A percentile compares a stretch with the other conserved stretches of the same genome.
Conservation (phyloP, 2,329 filamentous ascomycete species). For the Trichoderma sp. region DNA sequence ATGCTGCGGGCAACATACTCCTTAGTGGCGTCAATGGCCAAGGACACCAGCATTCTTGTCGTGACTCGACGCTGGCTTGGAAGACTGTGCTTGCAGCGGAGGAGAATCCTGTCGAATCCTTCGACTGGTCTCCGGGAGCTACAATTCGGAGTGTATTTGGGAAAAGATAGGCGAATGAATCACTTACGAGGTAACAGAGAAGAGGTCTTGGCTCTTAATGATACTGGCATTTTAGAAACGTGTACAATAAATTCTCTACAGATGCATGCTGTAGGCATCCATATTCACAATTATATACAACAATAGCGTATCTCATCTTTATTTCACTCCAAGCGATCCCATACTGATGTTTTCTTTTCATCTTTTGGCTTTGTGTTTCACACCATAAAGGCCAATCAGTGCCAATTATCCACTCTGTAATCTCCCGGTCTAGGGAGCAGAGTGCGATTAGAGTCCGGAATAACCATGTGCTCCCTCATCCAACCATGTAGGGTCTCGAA, state of each 20-base stretch:
- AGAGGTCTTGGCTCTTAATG: background rate
- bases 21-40: background rate
- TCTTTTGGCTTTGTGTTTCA: background rate
- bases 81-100: background rate
- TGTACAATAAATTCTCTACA: background rate
- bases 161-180: background rate
- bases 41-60: conserved; percentile 2
- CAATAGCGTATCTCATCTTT: background rate
- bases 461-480: background rate
- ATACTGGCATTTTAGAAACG: background rate
- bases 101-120: background rate
- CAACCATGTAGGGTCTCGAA: background rate
- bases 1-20: background rate
- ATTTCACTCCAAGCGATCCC: background rate
- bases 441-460: background rate
- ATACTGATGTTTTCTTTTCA: background rate
- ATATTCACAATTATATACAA: background rate
- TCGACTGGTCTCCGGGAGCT: background rate
- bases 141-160: background rate
- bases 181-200: background rate
- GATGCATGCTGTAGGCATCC: background rate
- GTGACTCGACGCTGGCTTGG: conserved; percentile 4
- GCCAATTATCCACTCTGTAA: background rate
- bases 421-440: background rate
- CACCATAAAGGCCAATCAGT: background rate